Conservation (phyloP, 768 basidiomycete genomes). For the Infundibulicybe gibba region DNA sequence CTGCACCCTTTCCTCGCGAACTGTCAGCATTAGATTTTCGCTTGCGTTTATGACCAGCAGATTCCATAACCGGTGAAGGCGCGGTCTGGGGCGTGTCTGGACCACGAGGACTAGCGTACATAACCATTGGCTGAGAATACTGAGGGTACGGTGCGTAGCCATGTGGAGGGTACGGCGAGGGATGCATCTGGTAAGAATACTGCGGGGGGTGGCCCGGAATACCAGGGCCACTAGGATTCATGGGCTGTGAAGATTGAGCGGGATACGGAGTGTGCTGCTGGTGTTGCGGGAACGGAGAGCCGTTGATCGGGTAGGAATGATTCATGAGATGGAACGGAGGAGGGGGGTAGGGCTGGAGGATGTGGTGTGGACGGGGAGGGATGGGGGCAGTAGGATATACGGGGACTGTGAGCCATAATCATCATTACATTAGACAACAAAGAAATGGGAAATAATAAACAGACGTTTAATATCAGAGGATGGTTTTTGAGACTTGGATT, state of each 20-base stretch:
- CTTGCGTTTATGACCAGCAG: conserved; percentile 57
- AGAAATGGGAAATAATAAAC: no score
- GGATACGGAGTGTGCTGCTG: conserved; percentile 20
- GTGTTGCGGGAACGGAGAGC: conserved; percentile 39
- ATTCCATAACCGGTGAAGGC: conserved; percentile 28
- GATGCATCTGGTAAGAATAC: conserved; percentile 58
- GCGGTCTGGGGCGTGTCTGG: conserved; percentile 32
- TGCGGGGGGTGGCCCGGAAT: conserved; percentile 36
- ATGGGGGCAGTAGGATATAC: conserved; percentile 13
- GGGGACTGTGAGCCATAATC: conserved; percentile 11
- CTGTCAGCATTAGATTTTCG: conserved; percentile 41
- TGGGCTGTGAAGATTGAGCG: conserved; percentile 8
- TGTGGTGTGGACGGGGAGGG: conserved; percentile 26
- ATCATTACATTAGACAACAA: not conserved
- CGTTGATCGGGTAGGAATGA: conserved; percentile 43
- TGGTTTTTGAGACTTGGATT: conserved; percentile 8
- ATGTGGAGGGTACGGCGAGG: conserved; percentile 47
- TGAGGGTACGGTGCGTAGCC: conserved; percentile 58
- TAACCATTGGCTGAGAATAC: conserved; percentile 69
- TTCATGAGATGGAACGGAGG: conserved; percentile 64
- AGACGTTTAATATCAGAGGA: not conserved
- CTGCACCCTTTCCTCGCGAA: conserved; percentile 18
- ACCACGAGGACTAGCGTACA: conserved; percentile 52
- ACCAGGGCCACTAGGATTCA: conserved; percentile 29
- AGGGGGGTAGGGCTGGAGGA: conserved; percentile 51